These are phyloP conservation scores for Kodamaea jinghongensis DNA, from an alignment of 805 yeast genomes.

Conservation along the genomic window DNA sequence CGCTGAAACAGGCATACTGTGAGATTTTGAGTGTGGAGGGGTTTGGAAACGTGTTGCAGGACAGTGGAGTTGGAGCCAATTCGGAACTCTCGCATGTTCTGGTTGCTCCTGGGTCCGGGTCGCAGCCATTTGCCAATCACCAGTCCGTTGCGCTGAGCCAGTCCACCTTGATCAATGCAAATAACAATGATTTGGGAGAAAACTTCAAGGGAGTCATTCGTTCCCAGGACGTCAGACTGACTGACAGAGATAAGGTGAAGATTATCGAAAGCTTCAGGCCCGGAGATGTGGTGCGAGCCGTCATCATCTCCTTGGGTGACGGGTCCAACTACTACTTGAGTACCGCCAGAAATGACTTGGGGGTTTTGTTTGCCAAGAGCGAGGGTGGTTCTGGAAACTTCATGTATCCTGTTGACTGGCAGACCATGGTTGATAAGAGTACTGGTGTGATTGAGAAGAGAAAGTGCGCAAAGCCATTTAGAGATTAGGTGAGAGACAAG, in stretches of 20 bases:
- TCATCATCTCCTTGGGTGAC: slow-evolving; percentile 85
- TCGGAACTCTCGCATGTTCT: slow-evolving; percentile 39
- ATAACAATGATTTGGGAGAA: slow-evolving; percentile 74
- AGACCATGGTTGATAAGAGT: slow-evolving; percentile 78
- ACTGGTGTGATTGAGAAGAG: slow-evolving; percentile 76
- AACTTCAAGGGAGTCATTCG: slow-evolving; percentile 84
- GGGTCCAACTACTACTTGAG: slow-evolving; percentile 86
- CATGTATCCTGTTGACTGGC: slow-evolving; percentile 94
- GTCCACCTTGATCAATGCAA: slow-evolving; percentile 33
- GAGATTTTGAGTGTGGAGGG: slow-evolving; percentile 71
- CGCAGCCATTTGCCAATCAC: slow-evolving; percentile 39
- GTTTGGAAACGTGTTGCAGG: slow-evolving; percentile 53
- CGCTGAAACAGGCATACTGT: slow-evolving; percentile 67
- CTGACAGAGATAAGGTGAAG: slow-evolving; percentile 85
- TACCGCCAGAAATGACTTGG: slow-evolving; percentile 88
- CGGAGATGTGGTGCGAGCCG: slow-evolving; percentile 88
- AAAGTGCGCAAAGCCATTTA: slow-evolving; percentile 88
- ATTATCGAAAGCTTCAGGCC: slow-evolving; percentile 79
- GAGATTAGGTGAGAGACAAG: background rate
- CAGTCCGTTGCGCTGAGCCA: slow-evolving; percentile 40
- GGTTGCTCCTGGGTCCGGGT: slow-evolving; percentile 52
- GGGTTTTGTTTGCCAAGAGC: slow-evolving; percentile 85
- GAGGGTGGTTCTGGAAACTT: slow-evolving; percentile 66
- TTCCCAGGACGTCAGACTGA: slow-evolving; percentile 83
- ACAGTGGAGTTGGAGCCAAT: slow-evolving; percentile 65